A percentile compares a stretch with the other conserved stretches of the same genome.
phyloP scores from a whole-genome alignment of 768 basidiomycete genomes.

The Macrocybe gigantea region DNA sequence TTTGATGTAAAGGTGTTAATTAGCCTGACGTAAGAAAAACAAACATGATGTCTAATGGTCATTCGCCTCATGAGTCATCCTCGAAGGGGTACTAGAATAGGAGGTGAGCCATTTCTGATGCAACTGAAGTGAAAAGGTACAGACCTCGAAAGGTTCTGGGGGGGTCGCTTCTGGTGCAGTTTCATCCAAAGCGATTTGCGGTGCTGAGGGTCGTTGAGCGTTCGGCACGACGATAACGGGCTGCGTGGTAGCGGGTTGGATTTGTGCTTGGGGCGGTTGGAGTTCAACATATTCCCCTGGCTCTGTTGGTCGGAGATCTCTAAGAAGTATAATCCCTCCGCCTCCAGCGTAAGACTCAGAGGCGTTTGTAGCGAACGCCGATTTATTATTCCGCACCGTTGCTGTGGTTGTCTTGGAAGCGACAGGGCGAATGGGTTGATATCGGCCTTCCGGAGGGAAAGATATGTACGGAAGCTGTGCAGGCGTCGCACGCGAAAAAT shows the following conservation, averaged over 20 bases:
- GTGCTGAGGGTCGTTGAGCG: conserved; percentile 28
- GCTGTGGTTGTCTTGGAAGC: conserved; percentile 39
- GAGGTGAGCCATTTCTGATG: conserved; percentile 3
- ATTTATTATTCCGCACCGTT: conserved; percentile 23
- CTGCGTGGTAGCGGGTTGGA: conserved; percentile 18
- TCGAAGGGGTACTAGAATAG: conserved; percentile 69
- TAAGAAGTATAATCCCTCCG: conserved; percentile 82
- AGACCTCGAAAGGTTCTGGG: conserved; percentile 81
- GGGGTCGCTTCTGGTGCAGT: conserved; percentile 65
- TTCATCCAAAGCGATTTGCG: conserved; percentile 68
- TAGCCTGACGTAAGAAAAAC: background rate
- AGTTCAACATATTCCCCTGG: conserved; percentile 70
- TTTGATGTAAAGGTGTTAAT: background rate
- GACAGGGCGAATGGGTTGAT: conserved; percentile 84
- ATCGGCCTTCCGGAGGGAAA: conserved; percentile 76
- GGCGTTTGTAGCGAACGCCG: conserved; percentile 20
- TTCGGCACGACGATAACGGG: conserved; percentile 15
- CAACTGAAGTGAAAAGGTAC: conserved; percentile 14
- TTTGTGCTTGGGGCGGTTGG: conserved; percentile 26
- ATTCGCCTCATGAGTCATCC: conserved; percentile 43
- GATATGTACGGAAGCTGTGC: conserved; percentile 80
- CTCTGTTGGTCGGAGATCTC: conserved; percentile 66
- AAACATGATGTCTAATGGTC: background rate
- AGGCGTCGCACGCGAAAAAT: conserved; percentile 91
- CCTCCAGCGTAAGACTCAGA: conserved; percentile 71